phyloP scores from a whole-genome alignment of 306 rosid genomes.

The Corylus heterophylla region DNA sequence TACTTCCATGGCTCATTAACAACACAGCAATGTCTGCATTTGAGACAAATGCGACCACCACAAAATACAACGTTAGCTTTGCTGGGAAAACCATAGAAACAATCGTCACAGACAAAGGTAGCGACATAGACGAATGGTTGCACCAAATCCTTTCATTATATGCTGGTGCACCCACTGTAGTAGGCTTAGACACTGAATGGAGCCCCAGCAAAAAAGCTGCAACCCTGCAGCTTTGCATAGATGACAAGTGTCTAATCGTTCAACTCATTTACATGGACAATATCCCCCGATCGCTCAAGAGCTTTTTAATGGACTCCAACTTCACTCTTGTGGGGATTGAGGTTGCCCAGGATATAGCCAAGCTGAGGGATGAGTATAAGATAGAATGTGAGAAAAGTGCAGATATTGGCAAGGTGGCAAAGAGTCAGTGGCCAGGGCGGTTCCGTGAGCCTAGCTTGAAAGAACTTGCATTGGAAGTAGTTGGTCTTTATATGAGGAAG shows the following conservation, averaged over 20 bases:
- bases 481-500: constrained; percentile 29
- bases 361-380: constrained; percentile 9
- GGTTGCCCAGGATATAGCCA: background rate
- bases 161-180: background rate
- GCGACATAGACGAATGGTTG: constrained; percentile 21
- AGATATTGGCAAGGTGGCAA: constrained; percentile 20
- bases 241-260: constrained; percentile 29
- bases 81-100: constrained; percentile 27
- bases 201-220: constrained; percentile 14
- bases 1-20: background rate
- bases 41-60: background rate
- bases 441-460: constrained; percentile 3
- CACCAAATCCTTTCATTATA: constrained; percentile 7
- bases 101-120: constrained; percentile 12
- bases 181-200: background rate
- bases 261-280: background rate
- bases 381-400: constrained; percentile 5
- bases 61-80: background rate
- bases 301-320: background rate
- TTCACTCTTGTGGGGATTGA: constrained; percentile 31
- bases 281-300: background rate
- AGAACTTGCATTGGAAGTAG: constrained; percentile 22
- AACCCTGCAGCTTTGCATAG: constrained; percentile 26
- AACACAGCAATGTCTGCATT: background rate
- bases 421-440: background rate